Percentiles rank a stretch among this genome's conserved stretches.
Conservation (phyloP, 139 green algal genomes). For the Eudorina sp. region DNA sequence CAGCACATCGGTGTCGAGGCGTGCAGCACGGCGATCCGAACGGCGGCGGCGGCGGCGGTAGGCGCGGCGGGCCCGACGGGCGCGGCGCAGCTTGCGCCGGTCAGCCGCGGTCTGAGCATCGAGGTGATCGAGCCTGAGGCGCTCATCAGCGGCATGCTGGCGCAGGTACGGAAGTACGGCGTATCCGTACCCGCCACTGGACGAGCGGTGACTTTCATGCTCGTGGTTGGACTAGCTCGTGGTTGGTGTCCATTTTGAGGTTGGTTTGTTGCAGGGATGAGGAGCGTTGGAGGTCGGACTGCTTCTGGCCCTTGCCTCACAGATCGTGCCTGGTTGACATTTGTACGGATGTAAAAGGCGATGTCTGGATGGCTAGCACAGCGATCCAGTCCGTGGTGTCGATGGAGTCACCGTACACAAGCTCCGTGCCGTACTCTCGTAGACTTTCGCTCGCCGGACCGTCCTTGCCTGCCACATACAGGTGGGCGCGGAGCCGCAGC, state of each 20-base stretch:
- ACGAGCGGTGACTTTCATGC: not conserved
- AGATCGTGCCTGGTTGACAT: too few species aligned
- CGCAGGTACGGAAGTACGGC: slow-evolving; percentile 7
- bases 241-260: not conserved
- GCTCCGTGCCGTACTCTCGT: not conserved
- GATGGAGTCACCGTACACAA: not conserved
- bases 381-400: not conserved
- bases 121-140: slow-evolving; percentile 31
- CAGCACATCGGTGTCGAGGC: slow-evolving; percentile 5
- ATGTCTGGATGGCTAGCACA: too few species aligned
- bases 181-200: not conserved
- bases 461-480: not conserved
- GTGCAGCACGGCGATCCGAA: not conserved
- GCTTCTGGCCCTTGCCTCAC: too few species aligned
- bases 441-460: not conserved
- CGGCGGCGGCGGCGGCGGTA: not conserved
- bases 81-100: not conserved
- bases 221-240: not conserved
- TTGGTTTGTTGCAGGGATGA: too few species aligned
- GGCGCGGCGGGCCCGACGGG: not conserved
- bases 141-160: slow-evolving; percentile 28
- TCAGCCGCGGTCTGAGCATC: not conserved
- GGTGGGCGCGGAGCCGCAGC: slow-evolving; percentile 17
- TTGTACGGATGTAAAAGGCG: too few species aligned
- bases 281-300: too few species aligned